These are phyloP conservation scores for Trichoderma gracile DNA, from an alignment of 2,329 filamentous ascomycete species.

Conservation along the genomic window DNA sequence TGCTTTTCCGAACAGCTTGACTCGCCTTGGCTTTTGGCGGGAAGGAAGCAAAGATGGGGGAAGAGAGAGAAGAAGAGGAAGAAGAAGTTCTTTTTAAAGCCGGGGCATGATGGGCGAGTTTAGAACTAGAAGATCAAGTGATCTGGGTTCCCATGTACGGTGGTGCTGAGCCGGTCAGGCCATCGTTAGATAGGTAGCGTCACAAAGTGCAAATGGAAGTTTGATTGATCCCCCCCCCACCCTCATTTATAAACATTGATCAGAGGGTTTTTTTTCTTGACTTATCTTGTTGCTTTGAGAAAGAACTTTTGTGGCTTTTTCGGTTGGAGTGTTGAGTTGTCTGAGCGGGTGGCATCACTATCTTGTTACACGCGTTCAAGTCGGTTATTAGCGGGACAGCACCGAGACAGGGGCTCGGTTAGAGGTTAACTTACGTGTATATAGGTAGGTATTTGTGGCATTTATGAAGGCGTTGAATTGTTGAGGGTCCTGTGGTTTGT, in stretches of 20 bases:
- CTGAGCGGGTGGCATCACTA: too few relatives aligned
- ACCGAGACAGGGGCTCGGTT: too few relatives aligned
- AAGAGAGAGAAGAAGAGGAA: conserved; percentile 8
- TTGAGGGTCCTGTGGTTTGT: too few relatives aligned
- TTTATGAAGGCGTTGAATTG: too few relatives aligned
- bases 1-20: conserved; percentile 26
- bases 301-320: neutral
- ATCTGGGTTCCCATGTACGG: conserved; percentile 31
- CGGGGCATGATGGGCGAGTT: conserved; percentile 4
- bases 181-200: conserved; percentile 20
- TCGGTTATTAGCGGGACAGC: too few relatives aligned
- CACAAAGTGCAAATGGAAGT: conserved; percentile 23
- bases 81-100: too few relatives aligned
- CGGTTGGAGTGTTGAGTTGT: neutral
- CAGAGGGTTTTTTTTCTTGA: neutral
- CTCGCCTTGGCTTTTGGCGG: conserved; percentile 1
- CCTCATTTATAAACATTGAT: neutral
- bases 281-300: neutral
- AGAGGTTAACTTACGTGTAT: too few relatives aligned
- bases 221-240: conserved; percentile 14
- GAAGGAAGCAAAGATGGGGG: neutral
- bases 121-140: conserved; percentile 40
- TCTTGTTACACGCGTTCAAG: too few relatives aligned
- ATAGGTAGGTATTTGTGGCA: too few relatives aligned
- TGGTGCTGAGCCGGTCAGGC: conserved; percentile 9